Evolutionary conservation across 2,329 filamentous ascomycete species (phyloP).

Genomic region (Huntiella moniliformis): DNA sequence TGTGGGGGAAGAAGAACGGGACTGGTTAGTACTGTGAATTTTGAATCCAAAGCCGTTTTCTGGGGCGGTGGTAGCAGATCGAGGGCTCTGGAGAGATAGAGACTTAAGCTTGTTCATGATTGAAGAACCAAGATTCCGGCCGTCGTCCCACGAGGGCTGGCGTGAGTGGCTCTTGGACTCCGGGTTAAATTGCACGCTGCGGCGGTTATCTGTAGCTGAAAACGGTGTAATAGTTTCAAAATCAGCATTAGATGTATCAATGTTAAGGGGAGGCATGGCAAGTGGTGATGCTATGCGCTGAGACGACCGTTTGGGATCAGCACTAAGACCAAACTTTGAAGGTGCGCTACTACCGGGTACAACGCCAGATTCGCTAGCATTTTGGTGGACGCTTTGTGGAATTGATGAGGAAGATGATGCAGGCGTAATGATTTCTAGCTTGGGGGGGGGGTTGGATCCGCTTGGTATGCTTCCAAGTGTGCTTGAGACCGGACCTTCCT

Average conservation of each 20-base stretch:
- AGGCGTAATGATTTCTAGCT: no score
- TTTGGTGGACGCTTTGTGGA: no score
- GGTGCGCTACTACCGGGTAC: no score
- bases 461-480: no score
- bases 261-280: constrained; percentile 8
- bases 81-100: constrained; percentile 38
- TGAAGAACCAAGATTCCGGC: constrained; percentile 40
- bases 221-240: background rate
- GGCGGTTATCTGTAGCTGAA: constrained; percentile 15
- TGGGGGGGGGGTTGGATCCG: no score
- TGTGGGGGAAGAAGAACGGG: constrained; percentile 19
- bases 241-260: constrained; percentile 1
- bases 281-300: constrained; percentile 7
- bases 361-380: no score
- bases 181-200: constrained; percentile 56
- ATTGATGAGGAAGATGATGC: no score
- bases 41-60: constrained; percentile 14
- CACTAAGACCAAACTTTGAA: no score
- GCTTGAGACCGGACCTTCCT: no score
- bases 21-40: constrained; percentile 15
- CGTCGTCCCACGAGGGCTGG: constrained; percentile 48
- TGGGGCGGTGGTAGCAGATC: constrained; percentile 3
- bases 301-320: background rate
- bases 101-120: constrained; percentile 67
- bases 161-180: constrained; percentile 39